Evolutionary conservation across 306 rosid species (phyloP).

Genomic region (Ammopiptanthus mongolicus): DNA sequence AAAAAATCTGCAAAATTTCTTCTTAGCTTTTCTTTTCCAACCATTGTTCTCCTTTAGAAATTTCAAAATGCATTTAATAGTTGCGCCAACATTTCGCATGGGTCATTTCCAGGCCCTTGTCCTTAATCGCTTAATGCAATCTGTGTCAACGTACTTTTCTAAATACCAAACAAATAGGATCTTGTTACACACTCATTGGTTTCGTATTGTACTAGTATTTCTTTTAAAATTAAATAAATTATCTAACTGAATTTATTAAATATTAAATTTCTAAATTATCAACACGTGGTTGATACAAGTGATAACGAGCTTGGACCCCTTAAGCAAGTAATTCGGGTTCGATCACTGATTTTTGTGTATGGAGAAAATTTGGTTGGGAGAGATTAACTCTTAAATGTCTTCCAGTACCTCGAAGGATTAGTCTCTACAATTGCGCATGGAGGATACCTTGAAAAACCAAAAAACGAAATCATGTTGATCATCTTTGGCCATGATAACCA

Average conservation of each 20-base stretch:
- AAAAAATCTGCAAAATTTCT: not conserved
- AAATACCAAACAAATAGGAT: constrained; percentile 13
- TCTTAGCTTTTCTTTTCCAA: not conserved
- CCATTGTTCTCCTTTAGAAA: not conserved
- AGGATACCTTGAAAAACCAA: no score
- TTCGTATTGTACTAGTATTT: not conserved
- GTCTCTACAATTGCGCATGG: no score
- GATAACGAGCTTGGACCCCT: no score
- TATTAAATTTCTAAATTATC: no score
- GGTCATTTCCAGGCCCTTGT: not conserved
- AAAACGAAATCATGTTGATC: not conserved
- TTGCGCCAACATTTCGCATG: constrained; percentile 25
- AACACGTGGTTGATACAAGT: no score
- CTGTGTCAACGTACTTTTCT: constrained; percentile 14
- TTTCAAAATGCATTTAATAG: constrained; percentile 20
- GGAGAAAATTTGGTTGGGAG: no score
- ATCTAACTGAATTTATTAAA: not conserved
- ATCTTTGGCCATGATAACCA: not conserved
- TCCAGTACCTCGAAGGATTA: no score
- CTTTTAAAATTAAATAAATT: not conserved
- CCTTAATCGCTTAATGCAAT: constrained; percentile 11
- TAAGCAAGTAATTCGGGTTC: no score
- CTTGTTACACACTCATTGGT: not conserved
- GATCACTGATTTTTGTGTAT: no score
- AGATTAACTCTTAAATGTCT: no score